Percentiles rank a stretch among this genome's conserved stretches.
phyloP scores from a whole-genome alignment of 2,329 filamentous ascomycete genomes.

The Clonostachys sp. region DNA sequence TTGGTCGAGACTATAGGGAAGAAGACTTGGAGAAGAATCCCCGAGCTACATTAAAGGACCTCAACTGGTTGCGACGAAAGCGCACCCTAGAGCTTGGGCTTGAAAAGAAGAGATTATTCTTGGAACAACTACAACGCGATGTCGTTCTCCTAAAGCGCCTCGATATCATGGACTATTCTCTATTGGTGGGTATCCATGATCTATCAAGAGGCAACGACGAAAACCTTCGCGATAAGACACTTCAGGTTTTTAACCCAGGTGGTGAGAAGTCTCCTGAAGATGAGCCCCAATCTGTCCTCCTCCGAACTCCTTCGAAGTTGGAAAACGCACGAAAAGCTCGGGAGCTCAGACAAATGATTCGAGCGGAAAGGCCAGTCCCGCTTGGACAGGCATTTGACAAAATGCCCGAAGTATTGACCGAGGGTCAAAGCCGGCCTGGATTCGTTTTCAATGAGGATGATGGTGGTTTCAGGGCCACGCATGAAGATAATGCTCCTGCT shows the following conservation, averaged over 20 bases:
- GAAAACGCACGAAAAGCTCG: constrained; percentile 88
- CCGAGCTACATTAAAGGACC: constrained; percentile 87
- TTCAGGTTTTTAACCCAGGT: constrained; percentile 91
- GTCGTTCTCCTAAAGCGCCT: constrained; percentile 81
- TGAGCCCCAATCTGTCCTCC: constrained; percentile 61
- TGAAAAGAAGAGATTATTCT: constrained; percentile 80
- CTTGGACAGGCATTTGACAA: constrained; percentile 77
- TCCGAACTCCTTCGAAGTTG: constrained; percentile 87
- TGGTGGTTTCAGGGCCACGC: constrained; percentile 87
- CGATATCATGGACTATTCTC: constrained; percentile 98
- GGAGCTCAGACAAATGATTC: constrained; percentile 87
- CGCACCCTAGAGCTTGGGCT: constrained; percentile 84
- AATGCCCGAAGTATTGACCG: constrained; percentile 86
- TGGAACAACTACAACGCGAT: constrained; percentile 84
- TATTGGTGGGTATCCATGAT: constrained; percentile 93
- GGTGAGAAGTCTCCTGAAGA: constrained; percentile 56
- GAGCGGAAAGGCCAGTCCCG: constrained; percentile 87
- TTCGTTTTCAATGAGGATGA: constrained; percentile 93
- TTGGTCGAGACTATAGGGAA: constrained; percentile 87
- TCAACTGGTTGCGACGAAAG: constrained; percentile 90
- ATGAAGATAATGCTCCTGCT: constrained; percentile 78
- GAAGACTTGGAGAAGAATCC: constrained; percentile 86
- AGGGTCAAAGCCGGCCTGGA: constrained; percentile 63
- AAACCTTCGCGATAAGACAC: constrained; percentile 81
- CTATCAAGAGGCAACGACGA: constrained; percentile 88